Conservation (phyloP, 225 moss, liverwort and hornwort genomes). For the Marchantia paleacea region DNA sequence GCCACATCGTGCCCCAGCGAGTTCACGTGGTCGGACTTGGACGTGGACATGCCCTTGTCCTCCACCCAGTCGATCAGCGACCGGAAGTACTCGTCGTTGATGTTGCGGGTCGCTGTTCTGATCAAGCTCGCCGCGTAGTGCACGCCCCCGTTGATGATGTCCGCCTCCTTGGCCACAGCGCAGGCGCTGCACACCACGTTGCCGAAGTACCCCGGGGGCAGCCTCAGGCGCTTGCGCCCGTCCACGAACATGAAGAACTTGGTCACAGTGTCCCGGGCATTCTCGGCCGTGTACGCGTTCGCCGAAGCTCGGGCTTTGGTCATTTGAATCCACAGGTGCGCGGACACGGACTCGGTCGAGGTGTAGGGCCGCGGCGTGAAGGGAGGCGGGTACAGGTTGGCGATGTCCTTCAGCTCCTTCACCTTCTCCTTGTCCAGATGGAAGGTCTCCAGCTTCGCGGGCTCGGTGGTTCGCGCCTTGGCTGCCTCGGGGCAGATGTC, state of each 20-base stretch:
- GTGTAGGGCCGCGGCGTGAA: constrained; percentile 37
- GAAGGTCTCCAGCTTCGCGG: constrained; percentile 21
- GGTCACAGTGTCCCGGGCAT: constrained; percentile 21
- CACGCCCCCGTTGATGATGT: constrained; percentile 31
- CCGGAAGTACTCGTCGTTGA: constrained; percentile 36
- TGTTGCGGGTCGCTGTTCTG: constrained; percentile 33
- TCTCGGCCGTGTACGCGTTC: constrained; percentile 16
- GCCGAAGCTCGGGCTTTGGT: constrained; percentile 34
- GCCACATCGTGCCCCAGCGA: constrained; percentile 44
- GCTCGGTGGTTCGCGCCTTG: constrained; percentile 16
- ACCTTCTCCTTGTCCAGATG: constrained; percentile 19
- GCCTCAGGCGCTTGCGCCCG: constrained; percentile 29
- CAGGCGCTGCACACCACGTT: constrained; percentile 45
- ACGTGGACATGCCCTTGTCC: constrained; percentile 25
- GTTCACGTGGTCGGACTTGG: constrained; percentile 37
- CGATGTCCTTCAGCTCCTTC: constrained; percentile 21
- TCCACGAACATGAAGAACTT: constrained; percentile 45
- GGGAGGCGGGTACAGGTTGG: constrained; percentile 22
- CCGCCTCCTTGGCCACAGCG: constrained; percentile 31
- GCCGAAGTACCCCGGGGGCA: constrained; percentile 32
- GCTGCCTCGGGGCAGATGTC: neutral
- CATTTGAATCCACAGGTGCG: constrained; percentile 37
- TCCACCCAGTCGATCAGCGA: constrained; percentile 47
- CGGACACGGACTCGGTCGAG: constrained; percentile 35
- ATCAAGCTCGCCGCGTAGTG: constrained; percentile 33